These are phyloP conservation scores for Lachancea meyersii DNA, from an alignment of 805 yeast species.

Conservation along the genomic window DNA sequence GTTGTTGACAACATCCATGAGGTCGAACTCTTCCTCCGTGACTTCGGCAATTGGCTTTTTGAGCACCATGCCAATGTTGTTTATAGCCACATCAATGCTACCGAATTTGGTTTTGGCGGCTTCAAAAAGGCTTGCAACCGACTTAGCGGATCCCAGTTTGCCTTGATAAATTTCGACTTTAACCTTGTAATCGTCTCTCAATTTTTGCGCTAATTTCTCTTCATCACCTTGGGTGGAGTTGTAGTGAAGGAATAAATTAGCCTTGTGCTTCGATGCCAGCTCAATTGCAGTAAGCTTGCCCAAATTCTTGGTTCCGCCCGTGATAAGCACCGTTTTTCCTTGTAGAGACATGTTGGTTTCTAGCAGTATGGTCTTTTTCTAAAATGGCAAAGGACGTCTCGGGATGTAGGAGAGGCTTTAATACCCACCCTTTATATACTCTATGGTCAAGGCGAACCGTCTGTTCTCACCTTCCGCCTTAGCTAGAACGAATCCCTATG, in stretches of 20 bases:
- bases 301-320: constrained; percentile 59
- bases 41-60: constrained; percentile 53
- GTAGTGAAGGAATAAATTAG: constrained; percentile 49
- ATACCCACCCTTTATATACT: too few species aligned
- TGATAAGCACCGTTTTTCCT: constrained; percentile 48
- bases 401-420: too few species aligned
- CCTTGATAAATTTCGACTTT: constrained; percentile 41
- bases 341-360: constrained; percentile 19
- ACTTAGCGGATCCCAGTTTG: constrained; percentile 38
- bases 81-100: constrained; percentile 54
- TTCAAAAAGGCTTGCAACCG: constrained; percentile 41
- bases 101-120: constrained; percentile 43
- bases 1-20: constrained; percentile 48
- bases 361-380: too few species aligned
- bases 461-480: too few species aligned
- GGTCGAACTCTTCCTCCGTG: constrained; percentile 49
- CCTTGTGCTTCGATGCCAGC: constrained; percentile 46
- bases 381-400: too few species aligned
- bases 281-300: constrained; percentile 50
- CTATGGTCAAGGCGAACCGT: too few species aligned
- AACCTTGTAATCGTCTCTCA: constrained; percentile 35
- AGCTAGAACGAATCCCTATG: too few species aligned
- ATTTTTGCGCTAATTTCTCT: constrained; percentile 34
- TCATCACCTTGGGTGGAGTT: constrained; percentile 40
- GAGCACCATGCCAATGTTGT: constrained; percentile 61